Evolutionary conservation across 176 grass and related monocot species (phyloP).

Genomic region (maize (Zea mays)): Zm-B73-REFERENCE-NAM-5.0 NC_050097.1:23912001-23912500

Average conservation of each 20-base stretch:
- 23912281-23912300: neutral
- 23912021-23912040: no score
- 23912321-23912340: slow-evolving; percentile 62
- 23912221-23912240: slow-evolving; percentile 24
- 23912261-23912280: neutral
- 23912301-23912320: slow-evolving; percentile 2
- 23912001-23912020: no score
- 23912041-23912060: no score
- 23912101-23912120: slow-evolving; percentile 25
- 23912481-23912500: slow-evolving; percentile 43
- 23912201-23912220: slow-evolving; percentile 22
- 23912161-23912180: slow-evolving; percentile 40
- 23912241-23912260: slow-evolving; percentile 16
- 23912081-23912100: no score
- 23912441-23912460: slow-evolving; percentile 37
- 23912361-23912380: slow-evolving; percentile 33
- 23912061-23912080: no score
- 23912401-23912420: slow-evolving; percentile 54
- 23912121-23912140: slow-evolving; percentile 48
- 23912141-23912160: slow-evolving; percentile 23
- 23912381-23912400: slow-evolving; percentile 38
- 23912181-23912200: neutral
- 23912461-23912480: slow-evolving; percentile 42
- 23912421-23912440: slow-evolving; percentile 47
- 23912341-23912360: slow-evolving; percentile 40